Evolutionary conservation across 2,329 filamentous ascomycete species (phyloP), one percentile per base, ranked within the genome.

Genomic region (Sporothrix phasma): DNA sequence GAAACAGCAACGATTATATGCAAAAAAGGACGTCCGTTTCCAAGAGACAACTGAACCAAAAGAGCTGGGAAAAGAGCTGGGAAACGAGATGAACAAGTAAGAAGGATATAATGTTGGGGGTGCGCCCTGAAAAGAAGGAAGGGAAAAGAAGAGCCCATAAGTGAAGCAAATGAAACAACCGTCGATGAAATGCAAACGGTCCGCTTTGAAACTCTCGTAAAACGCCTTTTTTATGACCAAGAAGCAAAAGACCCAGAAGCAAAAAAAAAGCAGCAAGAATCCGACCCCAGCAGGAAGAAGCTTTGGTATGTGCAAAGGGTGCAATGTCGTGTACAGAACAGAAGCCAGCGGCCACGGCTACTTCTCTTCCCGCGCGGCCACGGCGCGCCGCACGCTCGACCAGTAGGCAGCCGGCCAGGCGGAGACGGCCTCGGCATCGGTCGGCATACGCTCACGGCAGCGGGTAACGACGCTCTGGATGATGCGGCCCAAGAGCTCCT

Each of bases 351-450:
- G n/a, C n/a, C 22, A 34, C 15, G 37, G n/a, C 49, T 62, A 58
- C 49, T 34, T 24, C 70, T 70, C 61, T 22, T 76, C 73, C 47
- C 71, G 72, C 2, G 68, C 66, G 11, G 72, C 75, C 63, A 79
- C 78, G 17, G 81, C 78, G 70, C 84, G 84, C 64, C 77, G 79
- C 51, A 86, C 76, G 69, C 82, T 84, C 13, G 80, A 76, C 79
- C 84, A 87, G 70, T 87, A 88, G 17, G 83, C 84, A 61, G 79
- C 77, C 0, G 85, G 83, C 84, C 83, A 87, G 5, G 81, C 73
- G 19, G 75, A 78, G 62, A 81, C 69, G 10, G 79, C 76, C 70
- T 88, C 85, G 0, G 77, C 77, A 49, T 87, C 84, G 2, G 79
- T 82, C 0, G 84, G 84, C 75, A 83, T 80, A 24, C 80, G 76